Evolutionary conservation across 176 grass and related monocot genomes (phyloP), one percentile per base, ranked within the genome.

Genomic region (Oryza glaberrima): DNA sequence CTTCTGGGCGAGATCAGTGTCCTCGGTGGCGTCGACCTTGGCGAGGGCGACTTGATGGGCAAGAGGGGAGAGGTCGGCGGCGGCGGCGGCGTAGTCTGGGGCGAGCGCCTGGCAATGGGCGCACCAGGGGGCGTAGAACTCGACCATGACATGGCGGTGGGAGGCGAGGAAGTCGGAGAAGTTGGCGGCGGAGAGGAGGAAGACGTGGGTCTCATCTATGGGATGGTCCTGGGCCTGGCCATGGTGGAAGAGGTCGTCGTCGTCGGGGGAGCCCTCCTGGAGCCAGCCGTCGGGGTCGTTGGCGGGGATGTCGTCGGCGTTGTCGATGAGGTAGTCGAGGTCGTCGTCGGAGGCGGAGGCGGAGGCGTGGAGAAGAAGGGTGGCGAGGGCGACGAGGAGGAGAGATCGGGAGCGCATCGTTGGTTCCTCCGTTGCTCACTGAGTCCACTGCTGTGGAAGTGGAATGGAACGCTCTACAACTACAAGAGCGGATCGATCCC

Each of bases 41-140:
- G 96, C 93, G 54, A 98, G 89, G 30, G 80, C 87, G 65, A 95
- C 85, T 63, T 84, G 77, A 69, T 92, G 82, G 7, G 20, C 44
- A 4, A 78, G 85, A 4, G 56, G 84, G 6, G 86, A 81, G 70
- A 98, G 82, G 1, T 72, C 78, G 44, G 89, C 68, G 3, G 95
- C 93, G 25, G 95, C 93, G 9, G 91, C 87, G 19, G 95, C 95
- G 28, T 92, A 98, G 70, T 92, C 89, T 41, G 95, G 93, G 23
- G 93, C 90, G n/a, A 98, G 93, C 73, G 84, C 84, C 77, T 87
- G 87, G 86, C 95, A 98, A 70, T 98, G 95, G 5, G 81, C 91
- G 67, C 95, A 98, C 95, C 95, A 98, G 76, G 95, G 95, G 30
- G 95, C 95, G 84, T 95, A 98, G 87, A 98, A 98, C 80, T 98